Percentiles rank a stretch among this genome's conserved stretches.
Conservation (phyloP, 2,329 filamentous ascomycete genomes). For the Shiraia bambusicola region DNA sequence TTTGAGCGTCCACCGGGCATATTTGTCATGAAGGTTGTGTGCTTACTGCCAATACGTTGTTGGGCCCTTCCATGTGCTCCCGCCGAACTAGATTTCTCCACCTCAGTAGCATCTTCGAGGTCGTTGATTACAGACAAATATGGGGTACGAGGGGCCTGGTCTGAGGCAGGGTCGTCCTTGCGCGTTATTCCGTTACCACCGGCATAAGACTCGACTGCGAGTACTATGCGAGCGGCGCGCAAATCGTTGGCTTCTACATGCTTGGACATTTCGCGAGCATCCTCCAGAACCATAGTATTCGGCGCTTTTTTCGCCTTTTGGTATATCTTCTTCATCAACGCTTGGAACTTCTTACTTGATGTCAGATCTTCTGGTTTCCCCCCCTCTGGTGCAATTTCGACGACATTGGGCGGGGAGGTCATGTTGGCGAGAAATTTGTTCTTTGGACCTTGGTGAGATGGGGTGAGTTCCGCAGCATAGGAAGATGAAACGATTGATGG, state of each 20-base stretch:
- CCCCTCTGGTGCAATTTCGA: too few relatives aligned
- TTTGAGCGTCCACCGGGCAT: not conserved
- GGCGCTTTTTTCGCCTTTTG: slow-evolving; percentile 28
- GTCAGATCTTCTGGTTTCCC: too few relatives aligned
- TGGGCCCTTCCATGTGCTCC: slow-evolving; percentile 31
- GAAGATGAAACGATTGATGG: too few relatives aligned
- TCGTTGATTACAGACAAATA: slow-evolving; percentile 31
- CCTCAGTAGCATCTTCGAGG: slow-evolving; percentile 27
- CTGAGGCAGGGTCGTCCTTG: slow-evolving; percentile 9
- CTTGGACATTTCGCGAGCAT: slow-evolving; percentile 34
- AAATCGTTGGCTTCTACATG: slow-evolving; percentile 23
- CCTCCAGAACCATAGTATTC: slow-evolving; percentile 32
- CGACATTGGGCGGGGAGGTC: too few relatives aligned
- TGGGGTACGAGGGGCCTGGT: slow-evolving; percentile 17
- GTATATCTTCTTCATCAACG: slow-evolving; percentile 6
- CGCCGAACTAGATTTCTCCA: slow-evolving; percentile 16
- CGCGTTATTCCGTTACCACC: slow-evolving; percentile 24
- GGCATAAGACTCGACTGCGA: slow-evolving; percentile 31
- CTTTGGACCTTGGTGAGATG: too few relatives aligned
- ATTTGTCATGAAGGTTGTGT: not conserved
- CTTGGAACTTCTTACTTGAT: not conserved
- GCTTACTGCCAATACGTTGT: slow-evolving; percentile 34
- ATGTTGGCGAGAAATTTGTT: too few relatives aligned
- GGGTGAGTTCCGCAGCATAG: too few relatives aligned
- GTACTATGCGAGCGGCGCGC: slow-evolving; percentile 30